These are phyloP conservation scores for Hura crepitans DNA, from an alignment of 441 rosid species.

Conservation along the genomic window DNA sequence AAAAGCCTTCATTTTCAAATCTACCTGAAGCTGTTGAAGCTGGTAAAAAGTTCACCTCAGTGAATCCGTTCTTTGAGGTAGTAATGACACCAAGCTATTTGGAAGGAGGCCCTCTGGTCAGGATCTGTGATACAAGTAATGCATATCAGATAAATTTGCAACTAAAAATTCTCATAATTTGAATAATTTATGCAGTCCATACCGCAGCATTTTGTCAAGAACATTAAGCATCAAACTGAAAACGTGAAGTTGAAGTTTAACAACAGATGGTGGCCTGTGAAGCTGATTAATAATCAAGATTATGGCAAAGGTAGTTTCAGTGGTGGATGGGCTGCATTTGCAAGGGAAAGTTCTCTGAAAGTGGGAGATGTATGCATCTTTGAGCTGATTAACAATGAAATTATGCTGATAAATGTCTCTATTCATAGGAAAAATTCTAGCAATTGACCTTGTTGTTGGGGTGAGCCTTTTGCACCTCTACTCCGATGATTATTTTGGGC, in stretches of 20 bases:
- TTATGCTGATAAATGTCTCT: not conserved
- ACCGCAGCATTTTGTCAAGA: not conserved
- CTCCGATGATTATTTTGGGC: too few species aligned
- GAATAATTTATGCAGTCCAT: not conserved
- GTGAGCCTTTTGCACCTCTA: too few species aligned
- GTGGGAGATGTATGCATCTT: constrained; percentile 3
- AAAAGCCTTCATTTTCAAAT: not conserved
- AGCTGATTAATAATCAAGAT: not conserved
- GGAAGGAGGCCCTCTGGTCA: not conserved
- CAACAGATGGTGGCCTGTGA: not conserved
- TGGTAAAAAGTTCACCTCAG: not conserved
- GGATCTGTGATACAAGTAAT: not conserved
- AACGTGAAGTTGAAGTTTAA: not conserved
- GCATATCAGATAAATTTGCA: not conserved
- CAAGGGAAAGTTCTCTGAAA: not conserved
- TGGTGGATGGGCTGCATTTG: not conserved
- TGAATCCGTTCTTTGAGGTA: not conserved
- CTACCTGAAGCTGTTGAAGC: not conserved
- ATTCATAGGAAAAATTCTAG: not conserved
- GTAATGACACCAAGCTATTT: not conserved
- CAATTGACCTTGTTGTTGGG: too few species aligned
- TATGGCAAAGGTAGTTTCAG: not conserved
- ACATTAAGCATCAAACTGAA: not conserved
- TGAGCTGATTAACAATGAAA: not conserved
- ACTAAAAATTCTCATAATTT: not conserved